Evolutionary conservation across 2,329 filamentous ascomycete species (phyloP), one percentile per base, ranked within the genome.

Genomic region (Endothia cerciana): DNA sequence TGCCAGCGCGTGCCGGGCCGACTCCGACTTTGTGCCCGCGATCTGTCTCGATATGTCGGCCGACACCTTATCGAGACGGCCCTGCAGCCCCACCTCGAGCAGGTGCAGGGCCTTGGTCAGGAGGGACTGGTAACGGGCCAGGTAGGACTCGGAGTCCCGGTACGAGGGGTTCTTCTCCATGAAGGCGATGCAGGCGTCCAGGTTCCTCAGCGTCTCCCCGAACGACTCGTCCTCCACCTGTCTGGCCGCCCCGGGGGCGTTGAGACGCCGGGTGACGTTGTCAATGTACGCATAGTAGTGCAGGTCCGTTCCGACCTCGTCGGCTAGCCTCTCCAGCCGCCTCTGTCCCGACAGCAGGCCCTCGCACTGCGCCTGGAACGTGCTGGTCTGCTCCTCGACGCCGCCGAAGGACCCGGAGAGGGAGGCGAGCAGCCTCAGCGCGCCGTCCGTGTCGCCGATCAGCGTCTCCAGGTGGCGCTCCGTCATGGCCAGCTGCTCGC

Each of bases 241-340:
- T 65, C 90, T 93, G 59, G 92, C 89, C 25, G 94, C 94, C 0
- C 94, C 93, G 0, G 95, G 94, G 0, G 94, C 94, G 80, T 98
- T 98, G 65, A 99, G 86, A 17, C 93, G 87, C 64, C 94, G 87
- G 0, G 93, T 97, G 67, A 94, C 93, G 57, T 90, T 93, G 70
- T 99, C 95, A 6, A 99, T 85, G 74, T 97, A 97, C 25, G 91
- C 88, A 77, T 99, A 99, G 78, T 97, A 97, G 74, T 94, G 89
- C n/a, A 97, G 82, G 72, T 97, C 96, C 30, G 92, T 91, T 33
- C 92, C 90, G 65, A 99, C 90, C 66, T 93, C 90, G 70, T 96
- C 88, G 2, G 93, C 93, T 51, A 99, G 84, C 70, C 85, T 86
- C 68, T 92, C 89, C 49, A 97, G 84, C 30, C 91, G 88, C 72